Evolutionary conservation across 352 stramenopile species (phyloP).

Genomic region (Globisporangium mamillatum): DNA sequence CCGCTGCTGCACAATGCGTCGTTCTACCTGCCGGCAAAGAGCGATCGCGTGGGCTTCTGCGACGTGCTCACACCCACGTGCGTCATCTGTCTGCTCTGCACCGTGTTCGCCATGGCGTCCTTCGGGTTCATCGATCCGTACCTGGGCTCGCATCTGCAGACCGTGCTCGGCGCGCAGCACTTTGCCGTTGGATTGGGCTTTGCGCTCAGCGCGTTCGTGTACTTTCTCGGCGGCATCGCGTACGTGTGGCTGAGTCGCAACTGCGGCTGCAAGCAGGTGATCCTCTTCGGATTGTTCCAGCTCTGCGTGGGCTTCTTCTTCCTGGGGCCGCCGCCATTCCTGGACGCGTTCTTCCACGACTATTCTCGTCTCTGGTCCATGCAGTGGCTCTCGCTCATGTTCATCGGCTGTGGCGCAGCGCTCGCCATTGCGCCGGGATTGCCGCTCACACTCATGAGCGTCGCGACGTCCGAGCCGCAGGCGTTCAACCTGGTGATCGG

Average conservation of each 20-base stretch:
- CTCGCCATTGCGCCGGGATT: slow-evolving; percentile 59
- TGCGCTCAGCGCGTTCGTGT: slow-evolving; percentile 60
- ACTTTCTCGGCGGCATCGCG: slow-evolving; percentile 51
- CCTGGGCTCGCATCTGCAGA: slow-evolving; percentile 57
- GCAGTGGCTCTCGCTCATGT: slow-evolving; percentile 49
- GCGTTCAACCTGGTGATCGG: slow-evolving; percentile 64
- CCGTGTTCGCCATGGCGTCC: slow-evolving; percentile 58
- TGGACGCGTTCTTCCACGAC: slow-evolving; percentile 38
- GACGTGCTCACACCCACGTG: slow-evolving; percentile 62
- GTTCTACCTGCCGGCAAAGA: slow-evolving; percentile 25
- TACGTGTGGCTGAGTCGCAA: slow-evolving; percentile 63
- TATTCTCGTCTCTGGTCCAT: slow-evolving; percentile 40
- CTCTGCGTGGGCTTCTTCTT: slow-evolving; percentile 56
- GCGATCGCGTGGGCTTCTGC: slow-evolving; percentile 30
- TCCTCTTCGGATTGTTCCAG: slow-evolving; percentile 48
- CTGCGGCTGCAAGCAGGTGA: slow-evolving; percentile 62
- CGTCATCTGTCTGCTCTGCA: slow-evolving; percentile 42
- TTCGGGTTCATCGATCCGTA: slow-evolving; percentile 77
- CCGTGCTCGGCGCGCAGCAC: slow-evolving; percentile 54
- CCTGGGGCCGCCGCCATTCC: slow-evolving; percentile 54
- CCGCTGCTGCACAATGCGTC: slow-evolving; percentile 18
- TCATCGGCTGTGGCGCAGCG: slow-evolving; percentile 55
- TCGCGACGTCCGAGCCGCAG: slow-evolving; percentile 32
- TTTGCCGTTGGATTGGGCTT: slow-evolving; percentile 64
- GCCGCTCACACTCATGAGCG: slow-evolving; percentile 54